A percentile compares a stretch with the other conserved stretches of the same genome.
Evolutionary conservation across 352 stramenopile genomes (phyloP).

Genomic region (Pythium rishiriense): DNA sequence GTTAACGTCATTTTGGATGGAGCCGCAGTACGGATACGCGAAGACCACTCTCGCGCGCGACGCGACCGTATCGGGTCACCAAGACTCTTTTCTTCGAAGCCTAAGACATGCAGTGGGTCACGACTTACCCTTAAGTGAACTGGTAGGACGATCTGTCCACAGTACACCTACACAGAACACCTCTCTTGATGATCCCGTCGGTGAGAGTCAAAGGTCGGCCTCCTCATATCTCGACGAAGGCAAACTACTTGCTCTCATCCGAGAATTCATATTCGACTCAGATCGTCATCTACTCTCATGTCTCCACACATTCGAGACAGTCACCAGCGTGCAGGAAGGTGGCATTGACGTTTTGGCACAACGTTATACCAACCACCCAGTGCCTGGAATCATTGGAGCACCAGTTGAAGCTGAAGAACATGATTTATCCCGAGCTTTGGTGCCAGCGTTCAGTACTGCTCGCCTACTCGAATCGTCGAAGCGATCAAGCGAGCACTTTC

Average conservation of each 20-base stretch:
- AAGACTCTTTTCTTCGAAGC: constrained; percentile 67
- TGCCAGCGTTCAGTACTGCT: constrained; percentile 85
- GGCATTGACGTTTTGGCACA: constrained; percentile 30
- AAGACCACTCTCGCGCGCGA: constrained; percentile 48
- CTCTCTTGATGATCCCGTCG: neutral
- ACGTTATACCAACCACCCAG: constrained; percentile 20
- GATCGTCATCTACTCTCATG: constrained; percentile 82
- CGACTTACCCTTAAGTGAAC: constrained; percentile 53
- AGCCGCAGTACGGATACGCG: constrained; percentile 76
- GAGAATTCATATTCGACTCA: constrained; percentile 70
- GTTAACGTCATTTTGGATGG: constrained; percentile 89
- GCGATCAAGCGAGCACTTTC: constrained; percentile 72
- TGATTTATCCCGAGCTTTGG: constrained; percentile 32
- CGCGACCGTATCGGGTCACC: constrained; percentile 34
- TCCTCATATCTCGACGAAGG: constrained; percentile 69
- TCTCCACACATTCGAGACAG: constrained; percentile 77
- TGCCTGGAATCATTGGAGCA: constrained; percentile 45
- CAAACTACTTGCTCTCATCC: constrained; percentile 71
- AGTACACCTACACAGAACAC: constrained; percentile 24
- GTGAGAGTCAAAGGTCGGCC: constrained; percentile 3
- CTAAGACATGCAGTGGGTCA: constrained; percentile 74
- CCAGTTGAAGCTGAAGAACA: neutral
- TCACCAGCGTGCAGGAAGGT: constrained; percentile 60
- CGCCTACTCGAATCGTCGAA: constrained; percentile 68
- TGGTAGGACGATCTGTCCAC: neutral